Evolutionary conservation across 2,329 filamentous ascomycete species (phyloP), one percentile per base, ranked within the genome.

Genomic region (Decorospora gaudefroyi): DNA sequence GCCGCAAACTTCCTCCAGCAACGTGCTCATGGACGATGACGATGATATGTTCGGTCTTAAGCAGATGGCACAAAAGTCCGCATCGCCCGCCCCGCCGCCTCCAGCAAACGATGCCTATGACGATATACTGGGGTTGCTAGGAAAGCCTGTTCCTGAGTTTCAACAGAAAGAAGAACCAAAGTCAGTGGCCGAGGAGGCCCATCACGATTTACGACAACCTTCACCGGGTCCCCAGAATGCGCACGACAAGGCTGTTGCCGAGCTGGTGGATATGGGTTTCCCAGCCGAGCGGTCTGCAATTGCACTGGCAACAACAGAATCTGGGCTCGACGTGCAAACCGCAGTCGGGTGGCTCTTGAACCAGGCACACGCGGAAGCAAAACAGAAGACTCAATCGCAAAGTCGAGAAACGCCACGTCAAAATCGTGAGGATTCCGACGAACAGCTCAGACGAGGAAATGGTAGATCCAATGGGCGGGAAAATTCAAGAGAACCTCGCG

Each of bases 251-350:
- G 88, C 90, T 7, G 82, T 97, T 17, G 89, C 88, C 7, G 90
- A 97, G 67, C 75, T 99, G 17, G 84, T 96, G 3, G 92, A 96
- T 56, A 97, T 97, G 82, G 93, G 93, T 0, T 99, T 99, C 59
- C 84, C 89, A 0, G 80, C 84, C 0, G 88, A 95, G 46, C 90
- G 90, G 61, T 87, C 93, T n/a, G 80, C 81, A 40, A 78, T 86
- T 51, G 93, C 90, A 4, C 72, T 99, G 27, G 83, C 84, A 8
- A 86, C 90, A 61, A 96, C 88, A 21, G 86, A 89, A 3, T 85
- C 84, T 3, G 88, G 89, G 2, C 73, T 84, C 1, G 87, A 96
- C 64, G 83, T 96, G 7, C 90, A 96, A 68, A 86, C 84, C 34
- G 92, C 92, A 2, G 89, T 95, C 5, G 86, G 91, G 27, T 95